Conservation (phyloP, 139 green algal genomes). For the Coelastrella sp. region DNA sequence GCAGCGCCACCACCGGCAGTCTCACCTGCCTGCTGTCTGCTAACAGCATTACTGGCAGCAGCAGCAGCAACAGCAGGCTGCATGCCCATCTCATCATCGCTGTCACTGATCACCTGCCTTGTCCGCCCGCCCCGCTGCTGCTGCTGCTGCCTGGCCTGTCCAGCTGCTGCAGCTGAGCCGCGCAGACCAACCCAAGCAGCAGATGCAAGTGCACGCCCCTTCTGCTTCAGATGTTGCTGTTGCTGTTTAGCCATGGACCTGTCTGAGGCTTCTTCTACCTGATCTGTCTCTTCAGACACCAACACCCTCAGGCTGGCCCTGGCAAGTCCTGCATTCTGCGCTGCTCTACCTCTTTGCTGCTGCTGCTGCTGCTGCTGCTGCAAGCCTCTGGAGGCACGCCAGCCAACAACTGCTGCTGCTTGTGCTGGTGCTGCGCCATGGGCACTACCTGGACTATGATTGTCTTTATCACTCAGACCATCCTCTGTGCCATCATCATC, state of each 20-base stretch:
- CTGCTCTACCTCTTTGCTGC: neutral
- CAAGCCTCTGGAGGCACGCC: too few relatives aligned
- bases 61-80: neutral
- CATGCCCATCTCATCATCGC: neutral
- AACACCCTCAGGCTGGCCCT: neutral
- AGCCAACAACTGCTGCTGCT: conserved; percentile 50
- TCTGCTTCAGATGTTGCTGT: neutral
- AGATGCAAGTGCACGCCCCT: neutral
- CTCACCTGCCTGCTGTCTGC: neutral
- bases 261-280: neutral
- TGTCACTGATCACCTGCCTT: conserved; percentile 19
- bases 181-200: neutral
- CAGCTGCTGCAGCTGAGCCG: conserved; percentile 71
- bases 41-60: neutral
- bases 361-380: too few relatives aligned
- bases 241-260: neutral
- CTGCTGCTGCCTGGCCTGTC: too few relatives aligned
- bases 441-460: neutral
- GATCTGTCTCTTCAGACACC: neutral
- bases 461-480: neutral
- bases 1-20: neutral
- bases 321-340: neutral
- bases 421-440: conserved; percentile 35
- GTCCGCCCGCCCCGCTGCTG: too few relatives aligned
- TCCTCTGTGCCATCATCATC: neutral